A percentile compares a stretch with the other conserved stretches of the same genome.
Conservation (phyloP, 495 filamentous ascomycete species). For the Jackrogersella minutella region DNA sequence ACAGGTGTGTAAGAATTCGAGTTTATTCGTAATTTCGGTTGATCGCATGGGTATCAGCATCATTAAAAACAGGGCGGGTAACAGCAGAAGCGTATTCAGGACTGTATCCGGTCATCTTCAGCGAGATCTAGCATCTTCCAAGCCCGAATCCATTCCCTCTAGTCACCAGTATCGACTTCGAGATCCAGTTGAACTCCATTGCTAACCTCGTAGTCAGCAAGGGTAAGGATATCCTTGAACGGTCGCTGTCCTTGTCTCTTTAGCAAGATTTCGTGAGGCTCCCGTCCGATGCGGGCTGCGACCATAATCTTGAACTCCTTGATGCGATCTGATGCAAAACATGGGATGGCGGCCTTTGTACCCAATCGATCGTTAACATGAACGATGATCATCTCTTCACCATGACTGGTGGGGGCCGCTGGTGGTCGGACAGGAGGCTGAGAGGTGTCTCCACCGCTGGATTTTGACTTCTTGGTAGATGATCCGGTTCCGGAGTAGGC, state of each 20-base stretch:
- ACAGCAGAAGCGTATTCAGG: neutral
- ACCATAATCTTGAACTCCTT: conserved; percentile 90
- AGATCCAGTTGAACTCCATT: conserved; percentile 91
- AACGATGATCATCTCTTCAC: conserved; percentile 89
- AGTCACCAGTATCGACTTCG: conserved; percentile 82
- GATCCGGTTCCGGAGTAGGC: conserved; percentile 21
- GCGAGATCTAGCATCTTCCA: neutral
- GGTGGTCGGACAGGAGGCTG: conserved; percentile 41
- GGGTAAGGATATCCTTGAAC: conserved; percentile 85
- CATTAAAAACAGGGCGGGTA: neutral
- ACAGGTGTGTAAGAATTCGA: neutral
- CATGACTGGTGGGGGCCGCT: conserved; percentile 43
- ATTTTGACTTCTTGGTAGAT: conserved; percentile 38
- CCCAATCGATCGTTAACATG: conserved; percentile 91
- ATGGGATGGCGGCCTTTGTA: conserved; percentile 89
- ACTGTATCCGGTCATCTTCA: neutral
- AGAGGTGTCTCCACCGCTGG: conserved; percentile 39
- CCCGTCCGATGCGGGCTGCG: conserved; percentile 82
- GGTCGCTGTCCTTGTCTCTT: conserved; percentile 91
- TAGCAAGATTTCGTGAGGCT: conserved; percentile 88
- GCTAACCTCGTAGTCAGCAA: conserved; percentile 89
- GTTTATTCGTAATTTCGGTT: neutral
- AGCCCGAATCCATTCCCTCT: conserved; percentile 31
- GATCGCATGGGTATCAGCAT: neutral
- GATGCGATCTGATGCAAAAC: conserved; percentile 80